Evolutionary conservation across 2,329 filamentous ascomycete genomes (phyloP), one percentile per base, ranked within the genome.

Genomic region (Chrysoporthe deuterocubensis): DNA sequence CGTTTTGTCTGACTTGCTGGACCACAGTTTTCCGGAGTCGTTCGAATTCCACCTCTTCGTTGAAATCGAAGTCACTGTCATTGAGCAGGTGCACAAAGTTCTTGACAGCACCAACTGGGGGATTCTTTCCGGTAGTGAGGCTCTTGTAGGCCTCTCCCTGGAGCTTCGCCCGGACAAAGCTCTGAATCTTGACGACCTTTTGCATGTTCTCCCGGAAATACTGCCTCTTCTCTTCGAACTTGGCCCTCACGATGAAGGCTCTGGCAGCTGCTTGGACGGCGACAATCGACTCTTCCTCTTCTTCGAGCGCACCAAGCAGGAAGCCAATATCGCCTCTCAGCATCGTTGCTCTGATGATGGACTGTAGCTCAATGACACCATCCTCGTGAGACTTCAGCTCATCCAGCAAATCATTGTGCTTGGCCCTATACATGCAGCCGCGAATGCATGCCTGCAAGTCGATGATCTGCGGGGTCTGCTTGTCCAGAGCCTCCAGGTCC

Each of bases 141-240:
- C 93, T 97, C 86, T 97, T 97, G 84, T 99, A 99, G 2, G 96
- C 96, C 80, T 99, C 93, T 63, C 96, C 96, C 78, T 99, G 96
- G 62, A 98, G 92, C 76, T 96, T 96, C 72, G 91, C 96, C 70
- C 96, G 90, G 64, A 98, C 90, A 72, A 98, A 97, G 77, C 96
- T 99, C 78, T 99, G 96, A 67, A 98, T 94, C 80, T 99, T 99
- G 84, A 99, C 90, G 37, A 99, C 96, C 80, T 96, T 98, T 75
- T 97, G 90, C 96, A 99, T 99, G 76, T 99, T 99, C 80, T 97
- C 91, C 73, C 92, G 90, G 83, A 94, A 99, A 81, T 92, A 95
- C 32, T 89, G 89, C 76, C 91, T 89, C 84, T 97, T 97, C 78
- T 96, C 93, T 64, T 87, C 88, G 74, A 97, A 98, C 21, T 84